Evolutionary conservation across 441 rosid genomes (phyloP).

Genomic region (Adansonia madagascariensis): DNA sequence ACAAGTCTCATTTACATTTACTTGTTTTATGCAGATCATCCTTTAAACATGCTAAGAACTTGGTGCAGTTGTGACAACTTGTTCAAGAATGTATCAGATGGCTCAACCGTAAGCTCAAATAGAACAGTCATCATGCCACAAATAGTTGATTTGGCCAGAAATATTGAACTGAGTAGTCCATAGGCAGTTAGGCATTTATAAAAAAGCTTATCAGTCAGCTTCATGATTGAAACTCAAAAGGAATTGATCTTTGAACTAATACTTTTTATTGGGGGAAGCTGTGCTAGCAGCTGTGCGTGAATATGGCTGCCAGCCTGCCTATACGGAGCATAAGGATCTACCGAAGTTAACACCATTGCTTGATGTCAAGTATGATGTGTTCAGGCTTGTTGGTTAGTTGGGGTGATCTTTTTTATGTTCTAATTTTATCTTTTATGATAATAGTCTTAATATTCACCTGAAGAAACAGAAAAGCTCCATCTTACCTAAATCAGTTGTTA

Average conservation of each 20-base stretch:
- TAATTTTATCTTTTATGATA: background rate
- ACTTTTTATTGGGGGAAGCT: background rate
- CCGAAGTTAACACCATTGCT: background rate
- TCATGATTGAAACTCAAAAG: slow-evolving; percentile 6
- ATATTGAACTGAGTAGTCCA: slow-evolving; percentile 17
- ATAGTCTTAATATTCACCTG: background rate
- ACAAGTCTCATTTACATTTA: slow-evolving; percentile 7
- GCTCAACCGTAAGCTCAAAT: slow-evolving; percentile 21
- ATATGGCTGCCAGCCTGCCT: background rate
- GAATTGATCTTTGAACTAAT: slow-evolving; percentile 2
- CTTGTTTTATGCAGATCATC: slow-evolving; percentile 21
- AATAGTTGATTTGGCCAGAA: slow-evolving; percentile 13
- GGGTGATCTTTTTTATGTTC: background rate
- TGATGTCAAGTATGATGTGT: slow-evolving; percentile 14
- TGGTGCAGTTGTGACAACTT: slow-evolving; percentile 8
- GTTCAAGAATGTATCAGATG: slow-evolving; percentile 18
- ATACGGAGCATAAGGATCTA: background rate
- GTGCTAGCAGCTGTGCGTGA: background rate
- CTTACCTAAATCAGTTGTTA: background rate
- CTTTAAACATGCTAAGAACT: slow-evolving; percentile 15
- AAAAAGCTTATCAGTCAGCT: background rate
- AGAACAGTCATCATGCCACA: slow-evolving; percentile 1
- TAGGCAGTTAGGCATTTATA: slow-evolving; percentile 12
- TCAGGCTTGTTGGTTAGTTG: background rate
- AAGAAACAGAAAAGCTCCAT: slow-evolving; percentile 11